Evolutionary conservation across 139 green algal species (phyloP).

Genomic region (Haematococcus sp.): DNA sequence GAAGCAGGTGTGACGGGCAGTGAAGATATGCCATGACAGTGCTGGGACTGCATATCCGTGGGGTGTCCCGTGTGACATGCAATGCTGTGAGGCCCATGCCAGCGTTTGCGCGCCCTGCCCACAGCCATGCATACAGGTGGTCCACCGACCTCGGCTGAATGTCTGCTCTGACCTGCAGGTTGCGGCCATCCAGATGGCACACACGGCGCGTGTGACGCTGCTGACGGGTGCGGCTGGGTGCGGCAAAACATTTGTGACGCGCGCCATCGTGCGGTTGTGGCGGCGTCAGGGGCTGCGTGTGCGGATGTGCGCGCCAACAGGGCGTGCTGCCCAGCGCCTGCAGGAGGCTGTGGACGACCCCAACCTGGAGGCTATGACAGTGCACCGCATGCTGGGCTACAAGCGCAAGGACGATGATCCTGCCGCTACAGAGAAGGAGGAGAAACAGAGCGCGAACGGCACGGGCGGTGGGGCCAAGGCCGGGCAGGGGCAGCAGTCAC

Average conservation of each 20-base stretch:
- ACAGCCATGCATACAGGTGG: too few relatives aligned
- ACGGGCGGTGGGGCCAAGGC: neutral
- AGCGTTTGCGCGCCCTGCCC: too few relatives aligned
- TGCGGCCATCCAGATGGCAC: slow-evolving; percentile 45
- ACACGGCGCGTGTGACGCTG: slow-evolving; percentile 47
- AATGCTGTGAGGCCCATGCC: too few relatives aligned
- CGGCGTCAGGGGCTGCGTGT: slow-evolving; percentile 40
- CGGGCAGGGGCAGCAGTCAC: too few relatives aligned
- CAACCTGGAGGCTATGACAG: slow-evolving; percentile 43
- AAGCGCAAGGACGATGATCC: slow-evolving; percentile 10
- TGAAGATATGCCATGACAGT: too few relatives aligned
- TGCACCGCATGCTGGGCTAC: slow-evolving; percentile 74
- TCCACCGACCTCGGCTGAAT: too few relatives aligned
- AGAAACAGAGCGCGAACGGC: neutral
- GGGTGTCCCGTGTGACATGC: too few relatives aligned
- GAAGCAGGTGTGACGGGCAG: too few relatives aligned
- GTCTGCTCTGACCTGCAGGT: too few relatives aligned
- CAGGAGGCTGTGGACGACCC: slow-evolving; percentile 16
- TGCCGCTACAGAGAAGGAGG: neutral
- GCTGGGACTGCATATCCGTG: too few relatives aligned
- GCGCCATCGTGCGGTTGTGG: slow-evolving; percentile 52
- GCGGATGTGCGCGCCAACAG: slow-evolving; percentile 63
- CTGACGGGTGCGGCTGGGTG: slow-evolving; percentile 72
- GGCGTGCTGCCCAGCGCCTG: slow-evolving; percentile 64
- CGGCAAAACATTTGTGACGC: slow-evolving; percentile 67